phyloP scores from a whole-genome alignment of 345 rosid species.

The Eucalyptus coolabah region DNA sequence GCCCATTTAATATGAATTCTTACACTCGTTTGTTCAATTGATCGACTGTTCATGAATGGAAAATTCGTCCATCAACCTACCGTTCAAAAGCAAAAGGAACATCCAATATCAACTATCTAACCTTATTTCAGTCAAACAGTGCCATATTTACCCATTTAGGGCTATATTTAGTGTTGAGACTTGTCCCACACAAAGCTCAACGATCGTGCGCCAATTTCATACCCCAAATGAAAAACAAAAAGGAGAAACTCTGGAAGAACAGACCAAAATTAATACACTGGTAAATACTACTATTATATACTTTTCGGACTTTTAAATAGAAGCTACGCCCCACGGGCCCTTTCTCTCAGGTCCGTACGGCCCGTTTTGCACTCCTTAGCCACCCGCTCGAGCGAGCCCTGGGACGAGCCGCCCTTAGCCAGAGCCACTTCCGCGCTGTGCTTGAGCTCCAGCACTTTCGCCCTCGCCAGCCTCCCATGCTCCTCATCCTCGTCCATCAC shows the following conservation, averaged over 20 bases:
- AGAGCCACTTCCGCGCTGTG: constrained; percentile 23
- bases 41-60: not conserved
- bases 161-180: not conserved
- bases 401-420: constrained; percentile 29
- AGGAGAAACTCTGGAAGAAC: not conserved
- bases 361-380: constrained; percentile 3
- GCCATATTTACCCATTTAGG: not conserved
- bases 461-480: constrained; percentile 12
- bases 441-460: constrained; percentile 10
- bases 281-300: not conserved
- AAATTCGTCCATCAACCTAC: not conserved
- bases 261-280: not conserved
- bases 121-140: not conserved
- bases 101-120: not conserved
- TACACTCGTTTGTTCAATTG: not conserved
- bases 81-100: not conserved
- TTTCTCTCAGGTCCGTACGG: not conserved
- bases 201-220: not conserved
- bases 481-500: constrained; percentile 10
- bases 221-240: not conserved
- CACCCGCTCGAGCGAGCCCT: constrained; percentile 4
- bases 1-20: not conserved
- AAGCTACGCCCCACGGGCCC: not conserved
- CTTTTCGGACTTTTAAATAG: not conserved
- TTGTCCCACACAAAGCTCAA: not conserved